Percentiles rank a stretch among this genome's conserved stretches.
These are phyloP conservation scores for Phytophthora lateralis DNA, from an alignment of 352 stramenopile genomes.

Conservation along the genomic window DNA sequence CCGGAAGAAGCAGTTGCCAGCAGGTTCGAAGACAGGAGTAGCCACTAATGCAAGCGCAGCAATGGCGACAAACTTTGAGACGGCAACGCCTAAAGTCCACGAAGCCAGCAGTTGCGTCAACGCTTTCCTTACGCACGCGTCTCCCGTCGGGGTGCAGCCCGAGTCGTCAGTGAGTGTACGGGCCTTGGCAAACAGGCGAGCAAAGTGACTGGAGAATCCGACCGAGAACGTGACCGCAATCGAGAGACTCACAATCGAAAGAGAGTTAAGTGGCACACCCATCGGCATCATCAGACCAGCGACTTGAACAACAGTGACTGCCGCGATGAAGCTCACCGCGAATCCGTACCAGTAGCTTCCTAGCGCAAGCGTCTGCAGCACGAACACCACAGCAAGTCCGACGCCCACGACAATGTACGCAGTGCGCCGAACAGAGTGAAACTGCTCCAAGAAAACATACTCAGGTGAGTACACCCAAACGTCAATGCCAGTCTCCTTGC, in stretches of 20 bases:
- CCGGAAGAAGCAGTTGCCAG: slow-evolving; percentile 48
- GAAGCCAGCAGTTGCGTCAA: slow-evolving; percentile 47
- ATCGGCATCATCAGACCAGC: slow-evolving; percentile 66
- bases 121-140: slow-evolving; percentile 44
- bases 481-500: slow-evolving; percentile 63
- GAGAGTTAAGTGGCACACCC: slow-evolving; percentile 77
- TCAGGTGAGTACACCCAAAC: slow-evolving; percentile 71
- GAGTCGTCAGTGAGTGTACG: slow-evolving; percentile 28
- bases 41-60: slow-evolving; percentile 42
- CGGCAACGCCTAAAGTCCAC: slow-evolving; percentile 41
- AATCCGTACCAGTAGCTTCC: slow-evolving; percentile 53
- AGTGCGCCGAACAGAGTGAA: slow-evolving; percentile 59
- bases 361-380: slow-evolving; percentile 55
- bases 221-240: slow-evolving; percentile 76
- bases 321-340: slow-evolving; percentile 43
- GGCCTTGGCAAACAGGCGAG: slow-evolving; percentile 63
- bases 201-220: slow-evolving; percentile 81
- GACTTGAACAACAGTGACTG: slow-evolving; percentile 64
- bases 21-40: slow-evolving; percentile 45
- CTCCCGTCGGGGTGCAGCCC: slow-evolving; percentile 23
- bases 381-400: slow-evolving; percentile 52
- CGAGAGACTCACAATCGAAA: slow-evolving; percentile 85
- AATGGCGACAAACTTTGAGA: slow-evolving; percentile 52
- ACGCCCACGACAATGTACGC: slow-evolving; percentile 56
- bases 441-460: slow-evolving; percentile 77